These are phyloP conservation scores for Blastobotrys arbuscula DNA, from an alignment of 1,139 yeast genomes.

Conservation along the genomic window DNA sequence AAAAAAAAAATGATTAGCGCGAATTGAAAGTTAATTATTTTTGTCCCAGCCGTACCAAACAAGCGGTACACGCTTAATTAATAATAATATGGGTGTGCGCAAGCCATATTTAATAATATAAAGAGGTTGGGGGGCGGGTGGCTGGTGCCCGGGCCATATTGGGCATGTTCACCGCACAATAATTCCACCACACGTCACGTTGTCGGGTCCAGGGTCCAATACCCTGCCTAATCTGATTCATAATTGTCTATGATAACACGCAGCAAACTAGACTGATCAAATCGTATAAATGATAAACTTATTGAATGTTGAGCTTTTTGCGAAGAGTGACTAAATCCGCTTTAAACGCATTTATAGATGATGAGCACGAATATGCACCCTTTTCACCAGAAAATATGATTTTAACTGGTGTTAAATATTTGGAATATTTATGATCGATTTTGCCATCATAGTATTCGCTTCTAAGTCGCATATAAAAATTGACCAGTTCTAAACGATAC, in stretches of 20 bases:
- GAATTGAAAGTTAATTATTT: too few relatives aligned
- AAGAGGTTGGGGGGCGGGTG: too few relatives aligned
- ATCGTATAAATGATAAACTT: background rate
- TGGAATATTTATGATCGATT: background rate
- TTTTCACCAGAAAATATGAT: background rate
- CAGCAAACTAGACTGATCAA: background rate
- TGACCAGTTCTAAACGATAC: background rate
- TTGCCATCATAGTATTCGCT: background rate
- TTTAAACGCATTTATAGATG: background rate
- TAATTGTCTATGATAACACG: too few relatives aligned
- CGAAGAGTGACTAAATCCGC: background rate
- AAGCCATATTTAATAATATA: too few relatives aligned
- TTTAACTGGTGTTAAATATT: background rate
- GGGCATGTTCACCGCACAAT: too few relatives aligned
- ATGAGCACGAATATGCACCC: background rate
- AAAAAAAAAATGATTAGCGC: too few relatives aligned
- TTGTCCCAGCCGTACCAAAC: too few relatives aligned
- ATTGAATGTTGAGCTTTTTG: background rate
- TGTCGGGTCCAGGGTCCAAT: background rate
- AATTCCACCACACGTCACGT: too few relatives aligned
- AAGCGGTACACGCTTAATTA: too few relatives aligned
- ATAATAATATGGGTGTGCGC: too few relatives aligned
- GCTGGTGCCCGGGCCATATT: too few relatives aligned
- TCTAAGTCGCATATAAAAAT: background rate
- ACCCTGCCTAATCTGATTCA: background rate